A percentile compares a stretch with the other conserved stretches of the same genome.
phyloP scores from a whole-genome alignment of 495 filamentous ascomycete genomes.

The Penicillium cataractarum region DNA sequence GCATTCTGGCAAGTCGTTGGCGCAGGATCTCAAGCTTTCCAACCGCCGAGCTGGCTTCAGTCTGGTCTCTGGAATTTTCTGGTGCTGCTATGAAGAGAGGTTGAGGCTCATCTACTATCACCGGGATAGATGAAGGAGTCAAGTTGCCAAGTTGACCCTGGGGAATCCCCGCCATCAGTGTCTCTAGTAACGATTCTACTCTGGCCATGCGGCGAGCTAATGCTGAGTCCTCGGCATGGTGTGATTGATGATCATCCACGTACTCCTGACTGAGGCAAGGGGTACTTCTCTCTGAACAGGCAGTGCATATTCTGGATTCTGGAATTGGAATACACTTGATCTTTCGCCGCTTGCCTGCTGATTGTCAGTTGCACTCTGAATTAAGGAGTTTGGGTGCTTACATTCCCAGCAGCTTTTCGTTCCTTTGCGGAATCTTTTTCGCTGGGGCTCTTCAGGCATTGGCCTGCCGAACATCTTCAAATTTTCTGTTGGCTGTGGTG shows the following conservation, averaged over 20 bases:
- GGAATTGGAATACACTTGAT: constrained; percentile 21
- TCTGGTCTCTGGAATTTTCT: neutral
- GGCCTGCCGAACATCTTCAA: neutral
- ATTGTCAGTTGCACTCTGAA: neutral
- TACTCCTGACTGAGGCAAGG: constrained; percentile 22
- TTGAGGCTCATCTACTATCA: neutral
- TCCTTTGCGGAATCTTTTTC: constrained; percentile 23
- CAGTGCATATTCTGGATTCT: constrained; percentile 13
- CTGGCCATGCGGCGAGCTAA: constrained; percentile 3
- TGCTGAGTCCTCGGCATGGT: neutral
- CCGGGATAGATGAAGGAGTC: neutral
- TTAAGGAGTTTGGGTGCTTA: constrained; percentile 12
- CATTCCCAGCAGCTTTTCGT: constrained; percentile 30
- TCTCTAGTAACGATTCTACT: constrained; percentile 9
- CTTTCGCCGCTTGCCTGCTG: constrained; percentile 17
- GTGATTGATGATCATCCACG: constrained; percentile 15
- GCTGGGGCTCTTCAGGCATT: constrained; percentile 3
- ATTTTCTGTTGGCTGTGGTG: too few relatives aligned
- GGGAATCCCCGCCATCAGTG: neutral
- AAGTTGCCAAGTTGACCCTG: neutral
- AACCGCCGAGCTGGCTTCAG: neutral
- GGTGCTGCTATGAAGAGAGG: neutral
- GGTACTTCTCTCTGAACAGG: constrained; percentile 18
- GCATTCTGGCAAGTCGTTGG: constrained; percentile 13
- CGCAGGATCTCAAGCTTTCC: constrained; percentile 11